A percentile compares a stretch with the other conserved stretches of the same genome.
These are phyloP conservation scores for Ascosphaera apis DNA, from an alignment of 2,329 filamentous ascomycete genomes.

Conservation along the genomic window DNA sequence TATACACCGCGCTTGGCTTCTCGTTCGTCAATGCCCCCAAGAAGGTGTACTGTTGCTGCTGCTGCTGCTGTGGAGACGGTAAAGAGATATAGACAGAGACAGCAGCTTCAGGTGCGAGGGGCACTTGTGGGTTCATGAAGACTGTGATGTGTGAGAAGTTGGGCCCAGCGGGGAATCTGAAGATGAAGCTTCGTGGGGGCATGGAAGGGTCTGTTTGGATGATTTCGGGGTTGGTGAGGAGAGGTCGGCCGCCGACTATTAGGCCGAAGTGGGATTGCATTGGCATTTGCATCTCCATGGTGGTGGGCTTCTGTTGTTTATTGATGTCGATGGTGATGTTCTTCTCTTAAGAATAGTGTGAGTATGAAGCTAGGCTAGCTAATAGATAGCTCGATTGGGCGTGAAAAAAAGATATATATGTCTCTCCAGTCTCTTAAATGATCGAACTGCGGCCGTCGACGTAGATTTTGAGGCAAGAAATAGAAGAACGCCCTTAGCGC, in stretches of 20 bases:
- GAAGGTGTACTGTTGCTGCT: conserved; percentile 45
- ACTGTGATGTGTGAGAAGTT: conserved; percentile 56
- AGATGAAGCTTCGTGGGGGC: conserved; percentile 38
- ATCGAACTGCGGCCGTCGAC: too few relatives aligned
- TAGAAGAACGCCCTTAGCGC: too few relatives aligned
- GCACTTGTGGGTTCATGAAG: conserved; percentile 60
- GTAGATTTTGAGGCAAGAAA: too few relatives aligned
- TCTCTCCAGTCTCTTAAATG: too few relatives aligned
- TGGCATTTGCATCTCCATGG: too few relatives aligned
- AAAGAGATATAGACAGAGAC: conserved; percentile 77
- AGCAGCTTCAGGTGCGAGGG: conserved; percentile 51
- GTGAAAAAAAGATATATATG: too few relatives aligned
- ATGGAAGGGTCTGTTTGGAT: conserved; percentile 29
- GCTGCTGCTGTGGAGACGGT: conserved; percentile 18
- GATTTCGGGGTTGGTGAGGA: conserved; percentile 30
- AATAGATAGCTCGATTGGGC: too few relatives aligned
- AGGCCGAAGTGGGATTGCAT: too few relatives aligned
- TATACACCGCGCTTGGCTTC: conserved; percentile 84
- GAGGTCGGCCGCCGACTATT: conserved; percentile 24
- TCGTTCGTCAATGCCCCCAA: conserved; percentile 74
- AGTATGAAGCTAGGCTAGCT: too few relatives aligned
- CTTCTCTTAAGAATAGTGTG: too few relatives aligned
- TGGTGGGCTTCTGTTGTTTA: too few relatives aligned
- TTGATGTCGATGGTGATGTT: too few relatives aligned
- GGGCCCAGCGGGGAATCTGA: conserved; percentile 40